A percentile compares a stretch with the other conserved stretches of the same genome.
Conservation (phyloP, 2,329 filamentous ascomycete genomes). For the Penicillium capsulatum region DNA sequence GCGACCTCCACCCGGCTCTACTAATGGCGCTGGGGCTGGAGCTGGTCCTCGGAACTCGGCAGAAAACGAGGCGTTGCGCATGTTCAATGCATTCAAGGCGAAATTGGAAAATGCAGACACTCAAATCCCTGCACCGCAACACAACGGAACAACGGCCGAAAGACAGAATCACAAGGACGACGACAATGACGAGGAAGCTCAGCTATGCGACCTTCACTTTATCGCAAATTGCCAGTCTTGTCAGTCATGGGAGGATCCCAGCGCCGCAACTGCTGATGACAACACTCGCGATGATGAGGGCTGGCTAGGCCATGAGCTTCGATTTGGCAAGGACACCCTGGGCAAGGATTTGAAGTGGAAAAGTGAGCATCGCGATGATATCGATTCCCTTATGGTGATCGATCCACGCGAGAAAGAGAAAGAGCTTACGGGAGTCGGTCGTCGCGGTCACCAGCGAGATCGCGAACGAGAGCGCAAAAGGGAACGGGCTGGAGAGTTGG, state of each 20-base stretch:
- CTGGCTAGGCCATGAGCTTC: constrained; percentile 84
- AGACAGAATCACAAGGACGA: constrained; percentile 17
- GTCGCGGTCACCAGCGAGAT: constrained; percentile 48
- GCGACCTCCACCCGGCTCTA: constrained; percentile 38
- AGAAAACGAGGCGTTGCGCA: constrained; percentile 62
- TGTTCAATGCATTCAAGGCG: constrained; percentile 74
- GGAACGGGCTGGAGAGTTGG: constrained; percentile 31
- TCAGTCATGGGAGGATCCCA: constrained; percentile 67
- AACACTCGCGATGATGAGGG: constrained; percentile 52
- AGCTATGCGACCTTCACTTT: constrained; percentile 88
- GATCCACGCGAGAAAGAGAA: constrained; percentile 81
- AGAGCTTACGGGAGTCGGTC: constrained; percentile 59
- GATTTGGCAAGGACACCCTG: constrained; percentile 81
- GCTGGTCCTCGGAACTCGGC: constrained; percentile 48
- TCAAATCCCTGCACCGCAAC: constrained; percentile 30
- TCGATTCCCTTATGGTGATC: constrained; percentile 69
- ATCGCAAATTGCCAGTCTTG: constrained; percentile 94
- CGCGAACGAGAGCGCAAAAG: constrained; percentile 37
- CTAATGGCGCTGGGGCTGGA: constrained; percentile 50
- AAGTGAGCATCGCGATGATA: constrained; percentile 81
- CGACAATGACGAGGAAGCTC: constrained; percentile 59
- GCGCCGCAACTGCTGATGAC: constrained; percentile 44
- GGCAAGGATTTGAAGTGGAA: constrained; percentile 90
- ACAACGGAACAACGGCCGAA: constrained; percentile 8
- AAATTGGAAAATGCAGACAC: constrained; percentile 57